These are phyloP conservation scores for Penicillium psychrofluorescens DNA, from an alignment of 495 filamentous ascomycete genomes.

Conservation along the genomic window DNA sequence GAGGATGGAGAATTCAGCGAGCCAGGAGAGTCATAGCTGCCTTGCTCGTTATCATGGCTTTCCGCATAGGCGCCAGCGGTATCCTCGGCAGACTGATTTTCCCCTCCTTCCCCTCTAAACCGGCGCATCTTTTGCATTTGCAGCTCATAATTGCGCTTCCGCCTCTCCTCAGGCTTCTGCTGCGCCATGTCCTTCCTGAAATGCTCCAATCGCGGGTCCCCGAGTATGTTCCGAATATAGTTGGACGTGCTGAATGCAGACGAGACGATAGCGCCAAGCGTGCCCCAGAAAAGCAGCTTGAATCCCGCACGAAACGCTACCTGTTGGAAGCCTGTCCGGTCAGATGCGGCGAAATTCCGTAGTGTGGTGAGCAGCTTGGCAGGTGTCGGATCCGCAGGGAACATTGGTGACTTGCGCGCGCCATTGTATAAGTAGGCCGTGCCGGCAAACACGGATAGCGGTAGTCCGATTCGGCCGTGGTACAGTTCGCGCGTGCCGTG, in stretches of 20 bases:
- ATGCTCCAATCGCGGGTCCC: conserved; percentile 21
- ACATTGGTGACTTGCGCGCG: conserved; percentile 1
- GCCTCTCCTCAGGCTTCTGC: conserved; percentile 16
- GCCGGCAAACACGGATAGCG: conserved; percentile 6
- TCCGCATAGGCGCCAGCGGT: not conserved
- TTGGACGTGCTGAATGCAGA: conserved; percentile 8
- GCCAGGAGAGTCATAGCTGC: conserved; percentile 1
- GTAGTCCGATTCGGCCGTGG: conserved; percentile 11
- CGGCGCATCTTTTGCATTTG: too few relatives aligned
- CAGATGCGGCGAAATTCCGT: not conserved
- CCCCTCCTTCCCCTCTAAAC: not conserved
- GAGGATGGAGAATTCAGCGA: not conserved
- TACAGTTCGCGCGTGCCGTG: conserved; percentile 15
- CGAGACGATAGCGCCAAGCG: conserved; percentile 3
- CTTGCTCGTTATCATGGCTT: conserved; percentile 1
- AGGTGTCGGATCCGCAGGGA: conserved; percentile 5
- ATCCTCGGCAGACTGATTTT: not conserved
- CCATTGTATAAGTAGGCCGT: conserved; percentile 4
- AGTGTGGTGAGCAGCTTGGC: not conserved
- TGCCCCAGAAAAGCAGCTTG: conserved; percentile 15
- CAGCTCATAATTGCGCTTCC: conserved; percentile 12
- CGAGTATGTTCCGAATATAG: not conserved
- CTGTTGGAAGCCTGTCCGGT: not conserved
- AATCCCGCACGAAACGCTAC: not conserved
- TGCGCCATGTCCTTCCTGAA: conserved; percentile 13